Conservation (phyloP, 495 filamentous ascomycete genomes). For the Talaromyces trachyspermus region DNA sequence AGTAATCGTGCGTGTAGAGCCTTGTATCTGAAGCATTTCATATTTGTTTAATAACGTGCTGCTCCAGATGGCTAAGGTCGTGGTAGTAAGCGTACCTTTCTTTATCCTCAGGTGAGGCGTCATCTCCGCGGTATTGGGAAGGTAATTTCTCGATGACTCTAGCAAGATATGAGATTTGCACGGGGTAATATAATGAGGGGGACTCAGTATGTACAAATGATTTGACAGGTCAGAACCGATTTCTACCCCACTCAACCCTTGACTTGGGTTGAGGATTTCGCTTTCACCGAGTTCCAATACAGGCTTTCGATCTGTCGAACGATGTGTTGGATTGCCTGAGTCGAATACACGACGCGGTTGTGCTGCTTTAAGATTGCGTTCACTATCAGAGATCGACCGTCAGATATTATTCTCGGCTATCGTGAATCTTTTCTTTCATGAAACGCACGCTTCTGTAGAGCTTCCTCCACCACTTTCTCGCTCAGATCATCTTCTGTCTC, state of each 20-base stretch:
- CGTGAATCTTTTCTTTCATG: neutral
- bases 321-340: conserved; percentile 69
- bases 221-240: conserved; percentile 39
- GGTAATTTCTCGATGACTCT: conserved; percentile 37
- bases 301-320: conserved; percentile 74
- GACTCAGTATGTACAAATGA: conserved; percentile 28
- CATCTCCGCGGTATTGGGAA: conserved; percentile 23
- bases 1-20: conserved; percentile 45
- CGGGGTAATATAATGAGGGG: neutral
- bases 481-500: conserved; percentile 39
- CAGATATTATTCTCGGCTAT: neutral
- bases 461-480: conserved; percentile 50
- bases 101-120: conserved; percentile 24
- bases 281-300: conserved; percentile 51
- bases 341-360: conserved; percentile 61
- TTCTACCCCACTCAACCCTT: conserved; percentile 28
- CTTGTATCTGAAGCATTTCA: conserved; percentile 41
- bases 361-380: conserved; percentile 65
- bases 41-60: conserved; percentile 23
- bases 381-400: conserved; percentile 39
- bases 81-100: neutral
- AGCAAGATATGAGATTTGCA: conserved; percentile 18
- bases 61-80: conserved; percentile 9
- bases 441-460: conserved; percentile 40
- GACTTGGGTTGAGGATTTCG: conserved; percentile 35